phyloP scores from a whole-genome alignment of 2,329 filamentous ascomycete genomes.

The Colletotrichum sp. region DNA sequence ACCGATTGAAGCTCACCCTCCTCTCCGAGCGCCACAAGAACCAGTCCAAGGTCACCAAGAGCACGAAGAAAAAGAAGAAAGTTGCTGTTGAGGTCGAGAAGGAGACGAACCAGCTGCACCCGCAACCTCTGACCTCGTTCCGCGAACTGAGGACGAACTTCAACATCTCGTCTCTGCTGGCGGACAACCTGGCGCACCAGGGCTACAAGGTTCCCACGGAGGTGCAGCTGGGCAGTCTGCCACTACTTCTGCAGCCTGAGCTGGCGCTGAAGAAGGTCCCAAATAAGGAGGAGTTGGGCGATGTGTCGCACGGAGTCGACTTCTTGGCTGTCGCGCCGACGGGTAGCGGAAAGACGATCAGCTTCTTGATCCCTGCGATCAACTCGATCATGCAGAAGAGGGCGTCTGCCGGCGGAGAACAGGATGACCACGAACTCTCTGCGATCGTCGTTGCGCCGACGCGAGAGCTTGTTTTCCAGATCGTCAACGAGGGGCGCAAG shows the following conservation, averaged over 20 bases:
- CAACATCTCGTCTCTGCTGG: constrained; percentile 74
- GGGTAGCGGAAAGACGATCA: constrained; percentile 94
- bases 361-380: constrained; percentile 87
- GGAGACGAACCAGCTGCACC: constrained; percentile 69
- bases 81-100: constrained; percentile 52
- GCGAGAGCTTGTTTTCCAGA: constrained; percentile 79
- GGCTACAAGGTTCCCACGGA: constrained; percentile 90
- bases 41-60: constrained; percentile 54
- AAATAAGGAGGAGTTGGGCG: constrained; percentile 35
- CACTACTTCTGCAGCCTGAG: constrained; percentile 71
- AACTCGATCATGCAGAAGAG: constrained; percentile 71
- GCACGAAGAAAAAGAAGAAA: constrained; percentile 51
- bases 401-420: constrained; percentile 43
- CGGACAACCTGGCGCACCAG: constrained; percentile 81
- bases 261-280: constrained; percentile 48
- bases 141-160: constrained; percentile 73
- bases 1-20: constrained; percentile 84
- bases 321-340: constrained; percentile 91
- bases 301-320: constrained; percentile 58
- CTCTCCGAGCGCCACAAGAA: constrained; percentile 59
- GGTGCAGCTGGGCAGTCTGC: constrained; percentile 87
- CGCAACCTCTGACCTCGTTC: constrained; percentile 82
- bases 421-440: constrained; percentile 57
- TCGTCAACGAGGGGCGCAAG: constrained; percentile 86
- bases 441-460: constrained; percentile 80